Conservation (phyloP, 2,329 filamentous ascomycete species). For the Aspergillus vadensis region DNA sequence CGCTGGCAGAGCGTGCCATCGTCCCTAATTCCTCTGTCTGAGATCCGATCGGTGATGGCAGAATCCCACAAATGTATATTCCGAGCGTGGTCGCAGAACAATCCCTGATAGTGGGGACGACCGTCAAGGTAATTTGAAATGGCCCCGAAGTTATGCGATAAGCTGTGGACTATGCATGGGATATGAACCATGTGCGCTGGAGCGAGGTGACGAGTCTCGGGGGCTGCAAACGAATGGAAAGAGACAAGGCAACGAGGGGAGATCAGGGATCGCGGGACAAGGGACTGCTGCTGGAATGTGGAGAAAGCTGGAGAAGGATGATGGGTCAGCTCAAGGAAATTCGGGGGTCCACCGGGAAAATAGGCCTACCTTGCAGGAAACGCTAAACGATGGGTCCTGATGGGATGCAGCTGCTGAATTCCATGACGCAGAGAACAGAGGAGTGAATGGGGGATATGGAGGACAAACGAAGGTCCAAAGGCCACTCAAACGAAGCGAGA, state of each 20-base stretch:
- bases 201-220: neutral
- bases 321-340: slow-evolving; percentile 6
- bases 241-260: slow-evolving; percentile 12
- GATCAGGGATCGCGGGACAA: slow-evolving; percentile 5
- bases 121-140: neutral
- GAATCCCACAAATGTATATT: no score
- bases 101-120: slow-evolving; percentile 6
- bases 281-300: slow-evolving; percentile 8
- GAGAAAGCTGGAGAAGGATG: slow-evolving; percentile 10
- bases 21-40: neutral
- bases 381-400: slow-evolving; percentile 2
- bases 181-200: slow-evolving; percentile 11
- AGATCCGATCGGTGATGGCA: no score
- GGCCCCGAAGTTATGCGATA: slow-evolving; percentile 10
- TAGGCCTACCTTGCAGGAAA: slow-evolving; percentile 2
- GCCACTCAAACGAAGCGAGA: neutral
- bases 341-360: slow-evolving; percentile 5
- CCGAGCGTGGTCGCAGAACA: neutral
- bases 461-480: neutral
- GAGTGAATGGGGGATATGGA: no score
- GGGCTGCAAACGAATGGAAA: slow-evolving; percentile 9
- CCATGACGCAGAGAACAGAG: neutral
- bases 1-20: slow-evolving; percentile 34
- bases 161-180: slow-evolving; percentile 11
- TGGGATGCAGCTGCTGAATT: neutral